Evolutionary conservation across 192 early-diverging fungal genomes (phyloP).

Genomic region (Phlyctochytrium bullatum): DNA sequence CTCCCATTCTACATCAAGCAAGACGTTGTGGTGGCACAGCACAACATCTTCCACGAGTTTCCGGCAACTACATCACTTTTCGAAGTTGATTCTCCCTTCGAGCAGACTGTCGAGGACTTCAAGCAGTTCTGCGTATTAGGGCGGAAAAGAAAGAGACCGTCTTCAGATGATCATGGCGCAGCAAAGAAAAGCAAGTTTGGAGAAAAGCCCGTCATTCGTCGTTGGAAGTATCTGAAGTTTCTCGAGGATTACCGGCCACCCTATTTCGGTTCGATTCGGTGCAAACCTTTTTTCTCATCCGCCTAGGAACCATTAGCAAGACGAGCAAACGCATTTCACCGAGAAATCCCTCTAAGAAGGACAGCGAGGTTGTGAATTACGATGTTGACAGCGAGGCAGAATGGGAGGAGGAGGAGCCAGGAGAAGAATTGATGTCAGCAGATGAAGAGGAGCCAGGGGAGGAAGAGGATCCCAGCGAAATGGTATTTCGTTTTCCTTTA

Average conservation of each 20-base stretch:
- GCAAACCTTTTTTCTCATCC: slow-evolving; percentile 22
- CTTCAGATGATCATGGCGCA: slow-evolving; percentile 4
- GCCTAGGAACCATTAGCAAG: slow-evolving; percentile 74
- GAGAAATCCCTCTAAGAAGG: slow-evolving; percentile 62
- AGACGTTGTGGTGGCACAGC: slow-evolving; percentile 37
- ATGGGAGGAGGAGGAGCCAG: slow-evolving; percentile 88
- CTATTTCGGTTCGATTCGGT: slow-evolving; percentile 67
- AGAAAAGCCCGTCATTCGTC: background rate
- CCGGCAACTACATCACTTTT: background rate
- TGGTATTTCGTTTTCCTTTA: background rate
- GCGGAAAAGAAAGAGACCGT: background rate
- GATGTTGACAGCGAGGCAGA: slow-evolving; percentile 86
- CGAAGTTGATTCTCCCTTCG: background rate
- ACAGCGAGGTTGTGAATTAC: slow-evolving; percentile 69
- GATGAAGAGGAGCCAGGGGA: slow-evolving; percentile 72
- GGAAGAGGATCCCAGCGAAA: slow-evolving; percentile 12
- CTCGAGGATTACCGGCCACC: slow-evolving; percentile 68
- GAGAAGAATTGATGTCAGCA: slow-evolving; percentile 78
- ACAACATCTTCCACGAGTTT: slow-evolving; percentile 34
- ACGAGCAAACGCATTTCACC: slow-evolving; percentile 50
- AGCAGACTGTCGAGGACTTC: background rate
- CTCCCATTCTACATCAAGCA: slow-evolving; percentile 62
- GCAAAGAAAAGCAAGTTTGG: background rate
- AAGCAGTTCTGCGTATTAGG: background rate
- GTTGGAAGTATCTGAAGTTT: slow-evolving; percentile 69